Evolutionary conservation across 192 early-diverging fungal genomes (phyloP).

Genomic region (Funneliformis geosporum): DNA sequence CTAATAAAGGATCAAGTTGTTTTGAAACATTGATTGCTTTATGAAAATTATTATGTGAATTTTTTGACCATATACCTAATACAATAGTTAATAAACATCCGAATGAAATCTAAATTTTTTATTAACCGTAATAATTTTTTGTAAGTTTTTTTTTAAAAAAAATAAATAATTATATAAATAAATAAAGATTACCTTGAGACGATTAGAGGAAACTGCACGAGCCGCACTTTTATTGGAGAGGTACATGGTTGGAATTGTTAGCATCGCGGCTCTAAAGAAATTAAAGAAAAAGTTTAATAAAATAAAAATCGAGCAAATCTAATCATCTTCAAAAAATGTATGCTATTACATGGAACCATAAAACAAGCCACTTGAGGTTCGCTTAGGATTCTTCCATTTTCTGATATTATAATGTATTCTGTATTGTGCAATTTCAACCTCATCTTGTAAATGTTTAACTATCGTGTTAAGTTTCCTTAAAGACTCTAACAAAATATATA

Average conservation of each 20-base stretch:
- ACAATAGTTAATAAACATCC: background rate
- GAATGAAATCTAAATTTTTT: background rate
- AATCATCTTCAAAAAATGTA: background rate
- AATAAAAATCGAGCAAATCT: background rate
- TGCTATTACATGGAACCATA: constrained; percentile 10
- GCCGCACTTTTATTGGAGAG: background rate
- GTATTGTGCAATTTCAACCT: background rate
- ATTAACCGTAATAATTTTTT: background rate
- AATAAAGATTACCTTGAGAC: background rate
- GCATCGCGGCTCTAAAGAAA: background rate
- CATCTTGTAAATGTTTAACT: background rate
- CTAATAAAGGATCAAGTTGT: background rate
- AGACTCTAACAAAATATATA: background rate
- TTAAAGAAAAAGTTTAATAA: background rate
- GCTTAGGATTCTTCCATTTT: background rate
- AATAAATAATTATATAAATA: background rate
- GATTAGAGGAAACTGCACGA: background rate
- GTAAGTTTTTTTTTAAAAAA: background rate
- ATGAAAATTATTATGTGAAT: background rate
- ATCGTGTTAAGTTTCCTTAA: background rate
- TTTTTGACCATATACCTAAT: background rate
- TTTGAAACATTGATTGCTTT: background rate
- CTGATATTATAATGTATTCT: background rate
- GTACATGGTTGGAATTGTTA: background rate
- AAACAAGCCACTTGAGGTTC: background rate